Conservation (phyloP, 495 filamentous ascomycete genomes). For the Thozetella sp. region DNA sequence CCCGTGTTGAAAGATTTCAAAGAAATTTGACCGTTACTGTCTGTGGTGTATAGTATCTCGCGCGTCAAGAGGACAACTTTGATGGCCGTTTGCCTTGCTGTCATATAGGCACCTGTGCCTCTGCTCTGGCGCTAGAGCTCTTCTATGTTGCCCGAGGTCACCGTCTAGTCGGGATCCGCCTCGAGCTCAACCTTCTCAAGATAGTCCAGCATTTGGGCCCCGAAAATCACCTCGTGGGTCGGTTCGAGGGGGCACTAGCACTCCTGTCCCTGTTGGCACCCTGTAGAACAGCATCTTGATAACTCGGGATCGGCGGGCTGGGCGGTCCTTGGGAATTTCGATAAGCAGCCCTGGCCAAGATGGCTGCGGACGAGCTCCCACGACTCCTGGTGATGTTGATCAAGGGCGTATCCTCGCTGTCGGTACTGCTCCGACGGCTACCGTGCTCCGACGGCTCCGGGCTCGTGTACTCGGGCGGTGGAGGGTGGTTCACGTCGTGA, state of each 20-base stretch:
- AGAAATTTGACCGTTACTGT: not conserved
- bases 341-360: constrained; percentile 28
- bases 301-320: constrained; percentile 64
- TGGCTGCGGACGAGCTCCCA: constrained; percentile 41
- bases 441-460: constrained; percentile 55
- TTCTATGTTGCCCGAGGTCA: not conserved
- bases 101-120: not conserved
- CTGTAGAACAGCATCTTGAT: constrained; percentile 62
- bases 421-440: constrained; percentile 54
- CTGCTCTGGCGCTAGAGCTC: not conserved
- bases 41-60: not conserved
- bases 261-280: constrained; percentile 50
- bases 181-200: too few species aligned
- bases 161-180: not conserved
- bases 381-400: constrained; percentile 39
- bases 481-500: constrained; percentile 39
- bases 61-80: not conserved
- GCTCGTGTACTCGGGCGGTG: constrained; percentile 78
- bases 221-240: not conserved
- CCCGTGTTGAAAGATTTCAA: not conserved
- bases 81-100: not conserved
- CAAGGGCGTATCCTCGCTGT: constrained; percentile 39
- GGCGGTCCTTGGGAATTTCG: constrained; percentile 16
- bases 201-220: not conserved
- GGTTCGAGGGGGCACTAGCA: constrained; percentile 21